Base-by-base conservation (phyloP, 306 rosid species). In the Neltuma alba region DNA sequence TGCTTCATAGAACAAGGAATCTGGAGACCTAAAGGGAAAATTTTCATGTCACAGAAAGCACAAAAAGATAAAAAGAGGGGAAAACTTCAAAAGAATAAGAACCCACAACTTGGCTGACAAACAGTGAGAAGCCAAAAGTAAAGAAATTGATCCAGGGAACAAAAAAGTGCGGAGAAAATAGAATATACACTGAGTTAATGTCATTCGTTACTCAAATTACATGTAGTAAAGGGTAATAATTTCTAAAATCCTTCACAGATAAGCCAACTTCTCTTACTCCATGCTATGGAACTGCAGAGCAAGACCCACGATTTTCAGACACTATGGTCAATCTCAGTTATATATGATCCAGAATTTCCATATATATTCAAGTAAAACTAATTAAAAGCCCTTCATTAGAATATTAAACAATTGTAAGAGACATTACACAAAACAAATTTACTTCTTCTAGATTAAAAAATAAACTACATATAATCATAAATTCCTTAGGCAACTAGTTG, bases 1-100 rank as follows among this genome's bases (percentile, higher is more conserved):
- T 72, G 86, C 36, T 81, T 92, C 96, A 41, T 92, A 92, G 91
- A 92, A 92, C 75, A 76, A 9, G 10, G 90, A 7, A 87, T 91
- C 97, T 41, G 90, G 47, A 23, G 96, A 86, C 87, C 94, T 92
- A 58, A 54, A 45, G 62, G 72, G 58, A 82, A 63, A 52, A 8
- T 14, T 77, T 47, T 30, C 64, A 40, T 10, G 68, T 83, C 58
- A 50, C 27, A 48, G 40, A 37, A 30, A 65, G 21, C 57, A 47
- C 58, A 45, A 28, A 68, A 68, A 67, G 37, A 60, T 27, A 14
- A 14, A 28, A 28, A 28, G 9, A 6, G 27, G 50, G 31, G 3
- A 36, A n/a, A 71, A 47, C 2, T 18, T 30, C 0, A 45, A 27
- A 52, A 80, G 7, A 25, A 34, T 30, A 42, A 50, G 69, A 71